Evolutionary conservation across 2,329 filamentous ascomycete species (phyloP).

Genomic region (Alternaria consortialis): DNA sequence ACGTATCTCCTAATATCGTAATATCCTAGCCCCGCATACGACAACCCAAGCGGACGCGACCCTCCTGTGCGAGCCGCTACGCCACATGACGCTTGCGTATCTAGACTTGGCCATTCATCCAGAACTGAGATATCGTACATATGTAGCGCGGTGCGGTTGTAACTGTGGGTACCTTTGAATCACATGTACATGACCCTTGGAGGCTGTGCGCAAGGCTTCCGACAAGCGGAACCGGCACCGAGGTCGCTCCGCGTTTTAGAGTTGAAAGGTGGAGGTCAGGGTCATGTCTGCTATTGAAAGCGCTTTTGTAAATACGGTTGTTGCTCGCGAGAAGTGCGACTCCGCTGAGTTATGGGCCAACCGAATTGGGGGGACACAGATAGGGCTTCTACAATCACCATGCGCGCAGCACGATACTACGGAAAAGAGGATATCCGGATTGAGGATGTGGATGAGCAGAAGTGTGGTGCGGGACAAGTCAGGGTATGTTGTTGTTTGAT

Average conservation of each 20-base stretch:
- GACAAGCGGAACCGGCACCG: conserved; percentile 12
- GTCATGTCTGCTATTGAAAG: conserved; percentile 42
- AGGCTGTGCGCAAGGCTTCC: conserved; percentile 4
- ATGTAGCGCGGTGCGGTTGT: neutral
- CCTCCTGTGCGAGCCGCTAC: conserved; percentile 13
- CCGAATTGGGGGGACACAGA: conserved; percentile 12
- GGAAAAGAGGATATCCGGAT: conserved; percentile 65
- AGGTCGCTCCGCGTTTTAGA: conserved; percentile 2
- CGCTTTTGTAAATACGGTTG: conserved; percentile 41
- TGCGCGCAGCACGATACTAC: conserved; percentile 65
- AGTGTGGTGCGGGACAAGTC: conserved; percentile 62
- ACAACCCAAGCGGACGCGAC: conserved; percentile 10
- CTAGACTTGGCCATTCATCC: neutral
- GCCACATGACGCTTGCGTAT: conserved; percentile 3
- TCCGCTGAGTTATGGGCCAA: conserved; percentile 2
- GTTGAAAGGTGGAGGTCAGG: conserved; percentile 1
- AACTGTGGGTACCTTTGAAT: conserved; percentile 8
- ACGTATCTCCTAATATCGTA: neutral
- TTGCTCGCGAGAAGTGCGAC: conserved; percentile 22
- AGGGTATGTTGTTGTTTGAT: conserved; percentile 34
- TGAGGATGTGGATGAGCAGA: conserved; percentile 60
- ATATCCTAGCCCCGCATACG: conserved; percentile 9
- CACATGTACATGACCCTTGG: conserved; percentile 1
- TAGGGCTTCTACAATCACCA: conserved; percentile 34
- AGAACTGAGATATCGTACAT: neutral